Percentiles rank a stretch among this genome's conserved stretches.
Evolutionary conservation across 2,329 filamentous ascomycete genomes (phyloP).

Genomic region (Colletotrichum karsti): DNA sequence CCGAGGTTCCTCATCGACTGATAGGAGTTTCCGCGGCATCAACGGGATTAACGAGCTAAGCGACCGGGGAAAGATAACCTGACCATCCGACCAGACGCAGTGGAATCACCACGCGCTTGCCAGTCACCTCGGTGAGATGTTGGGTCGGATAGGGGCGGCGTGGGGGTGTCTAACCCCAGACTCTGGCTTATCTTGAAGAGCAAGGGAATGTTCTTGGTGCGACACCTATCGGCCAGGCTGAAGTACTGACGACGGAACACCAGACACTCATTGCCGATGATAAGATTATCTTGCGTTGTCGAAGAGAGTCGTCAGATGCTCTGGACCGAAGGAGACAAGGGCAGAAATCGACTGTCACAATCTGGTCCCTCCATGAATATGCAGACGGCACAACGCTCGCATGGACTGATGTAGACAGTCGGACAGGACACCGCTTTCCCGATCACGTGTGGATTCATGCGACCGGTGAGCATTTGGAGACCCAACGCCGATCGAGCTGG

Average conservation of each 20-base stretch:
- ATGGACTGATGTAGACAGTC: neutral
- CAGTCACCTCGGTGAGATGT: neutral
- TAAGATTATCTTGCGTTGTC: neutral
- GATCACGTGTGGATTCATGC: conserved; percentile 18
- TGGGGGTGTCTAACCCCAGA: neutral
- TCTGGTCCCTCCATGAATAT: neutral
- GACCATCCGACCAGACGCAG: neutral
- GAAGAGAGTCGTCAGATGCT: neutral
- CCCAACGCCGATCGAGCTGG: neutral
- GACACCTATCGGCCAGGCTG: neutral
- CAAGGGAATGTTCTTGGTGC: neutral
- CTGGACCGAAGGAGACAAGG: neutral
- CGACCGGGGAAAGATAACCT: neutral
- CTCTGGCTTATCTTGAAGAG: conserved; percentile 11
- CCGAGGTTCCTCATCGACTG: neutral
- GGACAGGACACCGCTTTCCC: neutral
- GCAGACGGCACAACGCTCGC: neutral
- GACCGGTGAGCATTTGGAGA: too few species aligned
- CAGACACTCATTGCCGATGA: neutral
- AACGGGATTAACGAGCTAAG: neutral
- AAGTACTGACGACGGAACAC: neutral
- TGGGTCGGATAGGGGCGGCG: neutral
- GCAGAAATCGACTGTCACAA: neutral
- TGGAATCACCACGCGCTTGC: neutral
- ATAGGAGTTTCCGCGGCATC: neutral